Conservation (phyloP, 352 stramenopile species). For the Plasmopara muralis region DNA sequence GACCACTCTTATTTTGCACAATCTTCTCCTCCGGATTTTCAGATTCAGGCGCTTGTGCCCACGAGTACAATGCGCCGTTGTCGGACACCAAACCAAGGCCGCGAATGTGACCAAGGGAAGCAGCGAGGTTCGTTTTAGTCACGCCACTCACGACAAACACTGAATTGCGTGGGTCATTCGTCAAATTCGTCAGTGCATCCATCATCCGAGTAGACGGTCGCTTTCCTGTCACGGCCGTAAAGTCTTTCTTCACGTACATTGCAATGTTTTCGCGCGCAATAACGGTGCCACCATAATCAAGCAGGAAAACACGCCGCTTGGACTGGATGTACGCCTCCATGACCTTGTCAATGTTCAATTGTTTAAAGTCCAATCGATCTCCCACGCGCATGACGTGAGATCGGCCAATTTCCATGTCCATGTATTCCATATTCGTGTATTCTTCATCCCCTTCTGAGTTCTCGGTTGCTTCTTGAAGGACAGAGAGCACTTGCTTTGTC, state of each 20-base stretch:
- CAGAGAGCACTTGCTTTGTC: conserved; percentile 93
- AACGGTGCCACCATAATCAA: conserved; percentile 98
- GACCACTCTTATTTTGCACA: conserved; percentile 18
- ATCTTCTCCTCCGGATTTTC: conserved; percentile 33
- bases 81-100: conserved; percentile 91
- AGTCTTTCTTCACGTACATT: conserved; percentile 96
- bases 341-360: conserved; percentile 76
- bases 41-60: conserved; percentile 54
- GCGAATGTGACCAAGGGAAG: conserved; percentile 88
- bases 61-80: conserved; percentile 93
- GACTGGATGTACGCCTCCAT: conserved; percentile 82
- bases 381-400: conserved; percentile 67
- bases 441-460: conserved; percentile 61
- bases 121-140: conserved; percentile 85
- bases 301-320: conserved; percentile 89
- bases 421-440: conserved; percentile 84
- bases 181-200: conserved; percentile 84
- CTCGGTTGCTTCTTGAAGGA: conserved; percentile 80
- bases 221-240: conserved; percentile 92
- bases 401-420: conserved; percentile 75
- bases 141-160: conserved; percentile 98
- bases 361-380: conserved; percentile 71
- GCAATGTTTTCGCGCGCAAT: conserved; percentile 86
- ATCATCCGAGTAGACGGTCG: conserved; percentile 86
- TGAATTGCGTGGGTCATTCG: conserved; percentile 89